These are phyloP conservation scores for Cercospora janseana DNA, from an alignment of 2,329 filamentous ascomycete species.

Conservation along the genomic window DNA sequence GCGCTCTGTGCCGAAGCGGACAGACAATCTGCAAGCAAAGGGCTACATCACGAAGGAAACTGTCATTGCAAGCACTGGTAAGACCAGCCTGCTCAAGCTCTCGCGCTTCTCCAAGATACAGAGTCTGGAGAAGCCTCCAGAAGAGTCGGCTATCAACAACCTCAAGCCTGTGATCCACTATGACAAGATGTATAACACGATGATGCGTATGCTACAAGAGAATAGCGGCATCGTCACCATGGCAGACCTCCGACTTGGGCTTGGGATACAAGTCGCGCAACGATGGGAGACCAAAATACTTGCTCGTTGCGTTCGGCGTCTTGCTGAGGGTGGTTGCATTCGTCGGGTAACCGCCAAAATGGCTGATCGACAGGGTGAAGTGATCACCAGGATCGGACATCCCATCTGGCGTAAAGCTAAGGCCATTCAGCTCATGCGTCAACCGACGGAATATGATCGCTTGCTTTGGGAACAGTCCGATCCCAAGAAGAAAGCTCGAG, in stretches of 20 bases:
- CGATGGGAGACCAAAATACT: constrained; percentile 42
- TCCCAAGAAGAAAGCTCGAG: constrained; percentile 3
- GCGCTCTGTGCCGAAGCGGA: constrained; percentile 61
- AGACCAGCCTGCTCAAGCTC: constrained; percentile 58
- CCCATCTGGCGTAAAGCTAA: constrained; percentile 14
- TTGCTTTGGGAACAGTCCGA: constrained; percentile 24
- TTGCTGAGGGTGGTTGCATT: constrained; percentile 43
- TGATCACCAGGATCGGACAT: constrained; percentile 11
- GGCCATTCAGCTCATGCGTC: constrained; percentile 43
- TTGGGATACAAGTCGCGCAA: constrained; percentile 39
- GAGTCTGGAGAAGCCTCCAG: constrained; percentile 11
- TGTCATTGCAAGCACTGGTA: constrained; percentile 49
- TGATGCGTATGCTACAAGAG: constrained; percentile 52
- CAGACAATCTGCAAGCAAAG: constrained; percentile 55
- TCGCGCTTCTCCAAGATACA: constrained; percentile 44
- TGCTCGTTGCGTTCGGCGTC: constrained; percentile 41
- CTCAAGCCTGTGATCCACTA: constrained; percentile 41
- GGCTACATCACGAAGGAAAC: constrained; percentile 61
- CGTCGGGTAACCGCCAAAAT: constrained; percentile 27
- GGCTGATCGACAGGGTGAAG: constrained; percentile 23
- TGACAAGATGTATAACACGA: constrained; percentile 48
- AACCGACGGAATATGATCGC: constrained; percentile 37
- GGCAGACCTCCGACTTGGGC: constrained; percentile 51
- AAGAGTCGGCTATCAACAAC: constrained; percentile 16
- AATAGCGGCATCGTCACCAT: constrained; percentile 52